These are phyloP conservation scores for Lathyrus oleraceus DNA, from an alignment of 306 rosid genomes.

Conservation along the genomic window DNA sequence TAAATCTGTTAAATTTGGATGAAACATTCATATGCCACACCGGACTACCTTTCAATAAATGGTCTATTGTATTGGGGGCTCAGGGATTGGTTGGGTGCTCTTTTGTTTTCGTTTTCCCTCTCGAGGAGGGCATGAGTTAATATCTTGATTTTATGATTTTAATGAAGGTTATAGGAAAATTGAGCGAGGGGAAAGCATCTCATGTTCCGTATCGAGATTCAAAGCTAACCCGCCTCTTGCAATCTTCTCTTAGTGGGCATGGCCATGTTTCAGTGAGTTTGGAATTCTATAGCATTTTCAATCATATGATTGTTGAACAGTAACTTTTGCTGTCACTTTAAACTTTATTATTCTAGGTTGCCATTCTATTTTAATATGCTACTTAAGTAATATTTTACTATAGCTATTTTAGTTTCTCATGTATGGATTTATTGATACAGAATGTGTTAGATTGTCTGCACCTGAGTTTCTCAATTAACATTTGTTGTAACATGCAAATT, in stretches of 20 bases:
- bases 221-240: slow-evolving; percentile 96
- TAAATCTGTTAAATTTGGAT: slow-evolving; percentile 23
- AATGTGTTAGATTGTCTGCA: slow-evolving; percentile 1
- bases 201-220: slow-evolving; percentile 99
- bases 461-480: slow-evolving; percentile 12
- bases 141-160: slow-evolving; percentile 45
- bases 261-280: slow-evolving; percentile 98
- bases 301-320: slow-evolving; percentile 8
- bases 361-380: slow-evolving; percentile 2
- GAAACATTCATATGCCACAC: not conserved
- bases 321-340: slow-evolving; percentile 18
- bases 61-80: not conserved
- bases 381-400: not conserved
- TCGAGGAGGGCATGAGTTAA: not conserved
- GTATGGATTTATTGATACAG: slow-evolving; percentile 3
- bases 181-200: slow-evolving; percentile 98
- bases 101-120: not conserved
- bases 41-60: not conserved
- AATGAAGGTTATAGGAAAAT: slow-evolving; percentile 92
- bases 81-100: not conserved
- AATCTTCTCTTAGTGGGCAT: slow-evolving; percentile 91
- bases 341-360: not conserved
- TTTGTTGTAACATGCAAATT: slow-evolving; percentile 33
- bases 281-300: slow-evolving; percentile 31
- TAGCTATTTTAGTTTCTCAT: slow-evolving; percentile 16